A percentile compares a stretch with the other conserved stretches of the same genome.
Evolutionary conservation across 2,329 filamentous ascomycete genomes (phyloP).

Genomic region (Colletotrichum horii): DNA sequence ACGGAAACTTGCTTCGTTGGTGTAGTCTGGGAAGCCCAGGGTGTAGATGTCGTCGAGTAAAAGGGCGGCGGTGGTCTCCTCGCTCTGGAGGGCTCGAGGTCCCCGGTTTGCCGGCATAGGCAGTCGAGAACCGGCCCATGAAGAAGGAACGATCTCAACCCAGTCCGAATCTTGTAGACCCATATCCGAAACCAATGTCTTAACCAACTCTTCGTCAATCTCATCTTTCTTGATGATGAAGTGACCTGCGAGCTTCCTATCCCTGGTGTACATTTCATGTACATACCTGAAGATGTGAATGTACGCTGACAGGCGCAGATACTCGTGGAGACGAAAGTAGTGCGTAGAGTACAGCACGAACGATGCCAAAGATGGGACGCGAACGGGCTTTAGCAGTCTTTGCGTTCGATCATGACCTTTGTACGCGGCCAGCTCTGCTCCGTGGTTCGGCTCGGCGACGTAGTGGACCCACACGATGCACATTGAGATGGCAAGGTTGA

Average conservation of each 20-base stretch:
- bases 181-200: not conserved
- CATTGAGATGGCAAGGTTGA: not conserved
- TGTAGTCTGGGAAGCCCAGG: not conserved
- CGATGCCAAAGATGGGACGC: not conserved
- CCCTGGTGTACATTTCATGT: not conserved
- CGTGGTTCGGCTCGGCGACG: not conserved
- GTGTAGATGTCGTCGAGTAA: not conserved
- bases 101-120: not conserved
- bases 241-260: not conserved
- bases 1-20: not conserved
- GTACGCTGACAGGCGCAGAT: not conserved
- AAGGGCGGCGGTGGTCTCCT: not conserved
- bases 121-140: not conserved
- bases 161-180: not conserved
- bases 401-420: not conserved
- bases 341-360: not conserved
- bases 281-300: not conserved
- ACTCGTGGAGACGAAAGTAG: not conserved
- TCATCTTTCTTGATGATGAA: not conserved
- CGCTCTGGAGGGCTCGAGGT: not conserved
- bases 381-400: not conserved
- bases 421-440: not conserved
- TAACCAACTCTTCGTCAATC: not conserved
- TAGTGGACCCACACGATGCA: not conserved
- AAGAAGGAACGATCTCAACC: not conserved